Base-by-base conservation (phyloP, 768 basidiomycete species). In the Crucibulum laeve region DNA sequence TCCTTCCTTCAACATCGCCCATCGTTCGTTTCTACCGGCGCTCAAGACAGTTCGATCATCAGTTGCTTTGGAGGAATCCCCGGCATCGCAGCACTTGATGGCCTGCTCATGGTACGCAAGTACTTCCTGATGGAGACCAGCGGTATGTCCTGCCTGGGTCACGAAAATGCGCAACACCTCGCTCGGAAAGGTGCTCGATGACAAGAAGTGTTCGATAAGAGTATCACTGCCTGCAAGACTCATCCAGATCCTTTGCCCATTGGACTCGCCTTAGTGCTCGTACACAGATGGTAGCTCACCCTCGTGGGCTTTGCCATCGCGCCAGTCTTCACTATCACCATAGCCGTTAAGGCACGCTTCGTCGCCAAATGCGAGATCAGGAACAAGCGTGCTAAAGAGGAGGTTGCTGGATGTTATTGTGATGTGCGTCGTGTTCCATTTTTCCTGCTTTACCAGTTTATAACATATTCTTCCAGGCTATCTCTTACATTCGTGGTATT, bases 261-360 rank as follows among this genome's bases (percentile, higher is more conserved):
- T 2, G 94, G 93, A 5, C 62, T 98, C 15, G 58, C 87, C 14
- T 99, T 96, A 94, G 94, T 94, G 0, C 71, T 97, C 60, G 74
- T 79, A 1, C 67, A 75, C 23, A 91, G 91, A 0, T 99, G 95
- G 96, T 83, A 96, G 65, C 69, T 98, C 52, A 95, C 92, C 0
- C 75, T 98, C 14, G 89, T 88, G 2, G 95, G 93, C 0, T 64
- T 97, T 22, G 91, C 86, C 1, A 77, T 97, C 34, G 90, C 79
- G 0, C 94, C 93, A 0, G 75, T 94, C 8, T 95, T 96, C 55
- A 83, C 79, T 2, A 62, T 76, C 7, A 73, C 78, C 7, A 89
- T 92, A 78, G 74, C 81, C 4, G 52, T 84, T 13, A 91, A 94
- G 65, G 79, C 85, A 1, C 64, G 71, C n/a, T 59, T 92, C 38